Base-by-base conservation (phyloP, 2,329 filamentous ascomycete species). In the Trichoderma sp. region DNA sequence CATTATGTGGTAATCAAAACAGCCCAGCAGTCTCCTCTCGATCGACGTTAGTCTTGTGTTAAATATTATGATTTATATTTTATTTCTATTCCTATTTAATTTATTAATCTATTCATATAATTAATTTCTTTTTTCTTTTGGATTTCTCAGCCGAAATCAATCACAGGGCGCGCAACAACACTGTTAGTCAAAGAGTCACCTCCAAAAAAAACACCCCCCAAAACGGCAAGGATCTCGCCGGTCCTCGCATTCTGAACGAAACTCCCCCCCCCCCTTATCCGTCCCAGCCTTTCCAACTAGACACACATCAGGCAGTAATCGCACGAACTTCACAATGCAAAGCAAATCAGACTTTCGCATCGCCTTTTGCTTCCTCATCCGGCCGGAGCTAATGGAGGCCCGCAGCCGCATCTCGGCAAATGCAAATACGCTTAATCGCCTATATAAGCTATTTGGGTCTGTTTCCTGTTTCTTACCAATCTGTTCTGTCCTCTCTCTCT, bases 331-430 rank as follows among this genome's bases (percentile, higher is more conserved):
- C 39, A 45, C 10, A 19, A 45, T 12, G 2, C 7, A 9, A n/a
- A 45, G 19, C 39, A 17, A 42, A n/a, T 42, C 42, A 32, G 53
- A 22, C n/a, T 27, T 32, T 52, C 37, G 35, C 48, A 53, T 64
- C 60, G 60, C 60, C 60, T 64, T 64, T 64, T 64, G 48, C 60
- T 64, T 64, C 60, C 60, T 13, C 17, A 53, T 64, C 22, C 42
- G 60, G 60, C 15, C 45, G 22, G 35, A 32, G 32, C 53, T 57
- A 53, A 35, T 19, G 29, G 32, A 27, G 57, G 39, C 42, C 58
- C 58, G 58, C 58, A 37, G 17, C 59, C 19, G 45, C n/a, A 22
- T 48, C 59, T 61, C 59, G 59, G 59, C 42, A 54, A 19, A 54
- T 34, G 52, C 52, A n/a, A 25, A n/a, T 52, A 27, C 22, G 59